Percentiles rank a stretch among this genome's conserved stretches.
Conservation (phyloP, 495 filamentous ascomycete genomes). For the Annulohypoxylon maeteangense region DNA sequence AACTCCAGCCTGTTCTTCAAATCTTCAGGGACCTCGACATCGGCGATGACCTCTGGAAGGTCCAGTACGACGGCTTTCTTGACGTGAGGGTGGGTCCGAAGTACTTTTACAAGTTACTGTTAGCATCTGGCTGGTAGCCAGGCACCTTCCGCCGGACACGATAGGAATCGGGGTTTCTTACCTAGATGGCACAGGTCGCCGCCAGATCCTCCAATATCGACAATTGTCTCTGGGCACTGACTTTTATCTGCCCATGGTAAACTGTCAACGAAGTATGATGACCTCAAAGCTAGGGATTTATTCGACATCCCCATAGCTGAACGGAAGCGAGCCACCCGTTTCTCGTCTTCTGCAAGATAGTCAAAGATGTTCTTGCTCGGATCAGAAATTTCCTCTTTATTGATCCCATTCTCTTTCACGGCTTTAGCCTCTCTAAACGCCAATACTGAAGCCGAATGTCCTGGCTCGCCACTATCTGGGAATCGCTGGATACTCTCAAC, state of each 20-base stretch:
- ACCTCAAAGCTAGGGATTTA: conserved; percentile 49
- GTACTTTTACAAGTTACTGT: conserved; percentile 22
- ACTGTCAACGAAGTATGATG: conserved; percentile 49
- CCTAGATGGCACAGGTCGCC: conserved; percentile 34
- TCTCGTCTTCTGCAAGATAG: conserved; percentile 47
- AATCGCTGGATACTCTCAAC: conserved; percentile 42
- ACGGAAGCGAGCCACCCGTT: conserved; percentile 53
- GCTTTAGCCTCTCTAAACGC: conserved; percentile 19
- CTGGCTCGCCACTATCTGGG: conserved; percentile 42
- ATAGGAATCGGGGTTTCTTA: conserved; percentile 4
- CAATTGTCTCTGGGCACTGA: conserved; percentile 43
- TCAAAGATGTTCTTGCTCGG: conserved; percentile 50
- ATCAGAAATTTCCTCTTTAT: conserved; percentile 22
- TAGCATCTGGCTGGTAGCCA: not conserved
- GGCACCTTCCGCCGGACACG: not conserved
- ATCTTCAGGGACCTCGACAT: conserved; percentile 45
- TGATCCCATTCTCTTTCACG: conserved; percentile 11
- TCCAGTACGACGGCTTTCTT: conserved; percentile 33
- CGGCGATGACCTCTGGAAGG: conserved; percentile 36
- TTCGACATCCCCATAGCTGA: conserved; percentile 55
- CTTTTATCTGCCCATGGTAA: conserved; percentile 51
- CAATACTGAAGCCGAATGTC: conserved; percentile 38
- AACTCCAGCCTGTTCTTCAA: conserved; percentile 52
- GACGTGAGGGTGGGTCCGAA: conserved; percentile 41
- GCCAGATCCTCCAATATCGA: conserved; percentile 59